These are phyloP conservation scores for Penicillium sp. DNA, from an alignment of 2,329 filamentous ascomycete species.

Conservation along the genomic window DNA sequence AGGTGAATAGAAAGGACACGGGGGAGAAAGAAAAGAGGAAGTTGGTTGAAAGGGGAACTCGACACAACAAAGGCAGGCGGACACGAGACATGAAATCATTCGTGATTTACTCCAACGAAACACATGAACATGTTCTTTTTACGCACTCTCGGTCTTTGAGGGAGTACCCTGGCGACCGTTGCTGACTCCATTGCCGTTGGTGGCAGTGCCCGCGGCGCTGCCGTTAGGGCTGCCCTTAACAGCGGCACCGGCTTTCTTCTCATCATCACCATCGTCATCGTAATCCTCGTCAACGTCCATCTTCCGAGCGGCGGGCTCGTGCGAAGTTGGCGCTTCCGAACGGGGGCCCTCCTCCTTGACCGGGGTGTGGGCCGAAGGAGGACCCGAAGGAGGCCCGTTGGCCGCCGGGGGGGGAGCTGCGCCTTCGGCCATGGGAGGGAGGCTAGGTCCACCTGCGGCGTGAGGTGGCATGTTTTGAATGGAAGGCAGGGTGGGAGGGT, in stretches of 20 bases:
- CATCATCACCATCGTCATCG: constrained; percentile 89
- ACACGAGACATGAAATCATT: background rate
- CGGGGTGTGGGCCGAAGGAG: constrained; percentile 54
- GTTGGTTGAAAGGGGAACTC: background rate
- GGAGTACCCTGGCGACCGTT: constrained; percentile 32
- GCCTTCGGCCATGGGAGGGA: constrained; percentile 57
- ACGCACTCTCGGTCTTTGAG: constrained; percentile 36
- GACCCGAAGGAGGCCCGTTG: constrained; percentile 46
- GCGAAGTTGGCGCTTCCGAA: constrained; percentile 54
- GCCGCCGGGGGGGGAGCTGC: constrained; percentile 38
- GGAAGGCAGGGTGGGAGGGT: constrained; percentile 65
- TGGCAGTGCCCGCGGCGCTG: constrained; percentile 25
- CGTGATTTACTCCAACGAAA: background rate
- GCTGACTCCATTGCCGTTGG: constrained; percentile 10
- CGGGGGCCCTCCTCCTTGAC: constrained; percentile 58
- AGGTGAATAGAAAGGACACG: constrained; percentile 21
- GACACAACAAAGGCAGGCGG: background rate
- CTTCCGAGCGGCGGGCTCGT: constrained; percentile 86
- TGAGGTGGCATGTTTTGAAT: constrained; percentile 49
- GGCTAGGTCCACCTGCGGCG: constrained; percentile 56
- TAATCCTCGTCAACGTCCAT: constrained; percentile 99
- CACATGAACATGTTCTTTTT: constrained; percentile 8
- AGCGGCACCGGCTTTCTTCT: constrained; percentile 53
- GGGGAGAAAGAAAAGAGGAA: constrained; percentile 13
- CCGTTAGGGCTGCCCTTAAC: constrained; percentile 41